phyloP scores from a whole-genome alignment of 352 stramenopile genomes.

The Phytophthora ramorum region DNA sequence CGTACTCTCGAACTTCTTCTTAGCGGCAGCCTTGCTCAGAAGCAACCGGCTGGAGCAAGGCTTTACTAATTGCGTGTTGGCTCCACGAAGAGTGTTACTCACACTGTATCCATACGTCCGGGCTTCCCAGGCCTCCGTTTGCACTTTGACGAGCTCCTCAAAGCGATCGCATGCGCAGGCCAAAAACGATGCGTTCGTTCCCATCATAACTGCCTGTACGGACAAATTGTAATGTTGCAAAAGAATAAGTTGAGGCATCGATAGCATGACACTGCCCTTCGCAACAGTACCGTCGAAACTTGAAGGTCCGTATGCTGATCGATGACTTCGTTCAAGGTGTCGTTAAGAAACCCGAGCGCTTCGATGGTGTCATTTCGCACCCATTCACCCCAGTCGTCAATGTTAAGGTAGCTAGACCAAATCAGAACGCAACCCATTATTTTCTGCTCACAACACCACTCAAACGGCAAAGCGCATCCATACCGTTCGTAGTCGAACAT shows the following conservation, averaged over 20 bases:
- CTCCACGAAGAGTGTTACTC: slow-evolving; percentile 60
- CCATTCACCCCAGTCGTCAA: slow-evolving; percentile 79
- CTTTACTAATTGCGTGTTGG: slow-evolving; percentile 47
- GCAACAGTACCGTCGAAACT: slow-evolving; percentile 65
- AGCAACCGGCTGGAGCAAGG: slow-evolving; percentile 58
- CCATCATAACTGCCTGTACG: slow-evolving; percentile 69
- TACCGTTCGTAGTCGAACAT: slow-evolving; percentile 86
- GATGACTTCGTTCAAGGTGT: slow-evolving; percentile 80
- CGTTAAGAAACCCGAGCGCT: slow-evolving; percentile 70
- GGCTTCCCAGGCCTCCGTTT: slow-evolving; percentile 77
- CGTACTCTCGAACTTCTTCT: slow-evolving; percentile 86
- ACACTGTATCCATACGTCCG: slow-evolving; percentile 76
- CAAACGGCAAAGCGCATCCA: background rate
- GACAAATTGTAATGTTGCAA: background rate
- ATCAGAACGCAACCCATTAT: background rate
- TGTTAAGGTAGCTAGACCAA: slow-evolving; percentile 67
- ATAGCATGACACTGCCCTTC: background rate
- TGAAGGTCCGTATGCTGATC: slow-evolving; percentile 76
- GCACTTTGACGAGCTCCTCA: slow-evolving; percentile 63
- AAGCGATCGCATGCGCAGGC: slow-evolving; percentile 74
- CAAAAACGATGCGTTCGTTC: slow-evolving; percentile 75
- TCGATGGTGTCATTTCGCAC: slow-evolving; percentile 83
- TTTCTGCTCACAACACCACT: background rate
- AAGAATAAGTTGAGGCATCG: background rate
- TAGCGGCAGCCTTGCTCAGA: slow-evolving; percentile 69